Base-by-base conservation (phyloP, 2,329 filamentous ascomycete genomes). In the Penicillium sp. region DNA sequence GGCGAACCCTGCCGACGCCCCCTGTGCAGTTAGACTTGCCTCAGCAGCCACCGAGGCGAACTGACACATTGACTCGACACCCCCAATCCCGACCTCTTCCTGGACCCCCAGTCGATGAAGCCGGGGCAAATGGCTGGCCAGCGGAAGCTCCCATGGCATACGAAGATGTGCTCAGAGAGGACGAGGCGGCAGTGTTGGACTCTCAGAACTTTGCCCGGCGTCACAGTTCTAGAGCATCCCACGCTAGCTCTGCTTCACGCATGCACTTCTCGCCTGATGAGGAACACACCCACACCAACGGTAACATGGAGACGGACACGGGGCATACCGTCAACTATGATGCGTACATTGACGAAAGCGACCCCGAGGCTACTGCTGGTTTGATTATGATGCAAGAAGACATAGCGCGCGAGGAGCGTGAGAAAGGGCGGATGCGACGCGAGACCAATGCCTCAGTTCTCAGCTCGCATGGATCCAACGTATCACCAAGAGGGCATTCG, bases 361-460 rank as follows among this genome's bases (percentile, higher is more conserved):
- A 97, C 70, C 86, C 89, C 0, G 93, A 97, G 73, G 93, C 89
- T 21, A 87, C 89, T 39, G 91, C 91, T 59, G 93, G 94, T 17
- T 78, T 96, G 51, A 84, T 90, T 70, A 92, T 92, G 64, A 86
- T 97, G 83, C 86, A 87, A 72, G 82, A 87, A 71, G 90, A 96
- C 59, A 86, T 87, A 50, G 80, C 76, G 6, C 80, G 83, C 44
- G 81, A 71, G 27, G 74, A 64, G 39, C 63, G 67, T 25, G 57
- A 68, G 23, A 68, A 82, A 60, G 78, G 76, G 21, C 85, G 86
- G 49, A 81, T 84, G 57, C 83, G 84, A 64, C 86, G 84, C 67
- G 80, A 82, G 63, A 80, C 81, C 17, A 76, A 78, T 64, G 77
- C 82, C 19, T 81, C 80, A 8, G 85, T 81, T 70, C 75, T 81